phyloP scores from a whole-genome alignment of 1,284 basidiomycete species.

The Apiotrichum veenhuisii region DNA sequence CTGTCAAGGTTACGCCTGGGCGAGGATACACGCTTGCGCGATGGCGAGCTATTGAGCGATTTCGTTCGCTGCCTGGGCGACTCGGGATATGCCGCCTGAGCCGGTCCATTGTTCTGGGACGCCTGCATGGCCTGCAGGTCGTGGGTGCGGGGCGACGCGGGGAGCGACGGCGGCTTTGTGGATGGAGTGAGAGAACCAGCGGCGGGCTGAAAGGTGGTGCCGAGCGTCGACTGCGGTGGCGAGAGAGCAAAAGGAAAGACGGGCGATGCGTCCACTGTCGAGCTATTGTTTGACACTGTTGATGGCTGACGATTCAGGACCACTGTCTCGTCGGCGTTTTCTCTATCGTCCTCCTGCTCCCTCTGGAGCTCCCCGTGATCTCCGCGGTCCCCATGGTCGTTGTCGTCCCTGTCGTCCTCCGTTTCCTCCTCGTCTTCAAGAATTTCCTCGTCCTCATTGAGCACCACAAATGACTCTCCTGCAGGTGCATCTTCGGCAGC shows the following conservation, averaged over 20 bases:
- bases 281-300: neutral
- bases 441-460: slow-evolving; percentile 27
- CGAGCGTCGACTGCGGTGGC: slow-evolving; percentile 25
- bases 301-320: neutral
- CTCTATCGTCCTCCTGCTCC: no score
- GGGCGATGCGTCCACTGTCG: slow-evolving; percentile 14
- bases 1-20: neutral
- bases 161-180: slow-evolving; percentile 14
- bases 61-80: neutral
- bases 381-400: slow-evolving; percentile 1
- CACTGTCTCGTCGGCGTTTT: neutral
- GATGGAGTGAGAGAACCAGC: neutral
- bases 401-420: neutral
- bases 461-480: slow-evolving; percentile 1
- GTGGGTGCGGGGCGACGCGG: slow-evolving; percentile 31
- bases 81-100: neutral
- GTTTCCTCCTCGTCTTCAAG: slow-evolving; percentile 16
- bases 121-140: slow-evolving; percentile 23
- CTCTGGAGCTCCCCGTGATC: no score
- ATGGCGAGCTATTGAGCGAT: neutral
- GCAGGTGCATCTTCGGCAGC: slow-evolving; percentile 7
- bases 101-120: neutral
- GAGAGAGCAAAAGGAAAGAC: slow-evolving; percentile 31
- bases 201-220: no score
- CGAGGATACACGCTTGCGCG: neutral